Evolutionary conservation across 768 basidiomycete species (phyloP).

Genomic region (Daedalea quercina): DNA sequence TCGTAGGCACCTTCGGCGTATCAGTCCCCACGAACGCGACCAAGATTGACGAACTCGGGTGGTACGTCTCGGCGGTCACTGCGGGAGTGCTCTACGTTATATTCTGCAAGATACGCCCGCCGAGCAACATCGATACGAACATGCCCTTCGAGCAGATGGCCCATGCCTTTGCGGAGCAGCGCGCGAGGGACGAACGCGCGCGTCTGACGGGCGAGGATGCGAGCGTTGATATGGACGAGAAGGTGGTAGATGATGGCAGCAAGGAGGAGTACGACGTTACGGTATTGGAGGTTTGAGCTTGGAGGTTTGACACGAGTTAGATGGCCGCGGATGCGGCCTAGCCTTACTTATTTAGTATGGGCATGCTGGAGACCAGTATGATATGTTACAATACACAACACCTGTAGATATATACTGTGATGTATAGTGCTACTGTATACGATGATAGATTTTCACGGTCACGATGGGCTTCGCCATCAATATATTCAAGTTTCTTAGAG

Average conservation of each 20-base stretch:
- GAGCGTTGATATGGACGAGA: background rate
- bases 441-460: no score
- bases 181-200: background rate
- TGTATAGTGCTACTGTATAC: no score
- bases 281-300: background rate
- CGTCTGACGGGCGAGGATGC: background rate
- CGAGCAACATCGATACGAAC: conserved; percentile 5
- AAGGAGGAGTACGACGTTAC: background rate
- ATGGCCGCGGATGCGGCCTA: no score
- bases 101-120: conserved; percentile 6
- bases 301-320: no score
- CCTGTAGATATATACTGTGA: no score
- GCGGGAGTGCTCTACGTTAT: conserved; percentile 12
- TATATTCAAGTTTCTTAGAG: no score
- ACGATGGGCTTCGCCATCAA: no score
- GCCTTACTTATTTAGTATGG: no score
- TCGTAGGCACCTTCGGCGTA: conserved; percentile 15
- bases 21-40: conserved; percentile 7
- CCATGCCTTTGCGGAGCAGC: conserved; percentile 4
- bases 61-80: conserved; percentile 10
- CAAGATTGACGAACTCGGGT: conserved; percentile 10
- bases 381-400: no score
- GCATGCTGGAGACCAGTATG: no score
- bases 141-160: conserved; percentile 10
- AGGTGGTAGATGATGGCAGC: background rate